A percentile compares a stretch with the other conserved stretches of the same genome.
Conservation (phyloP, 305 asterid genomes). For the Fraxinus sp. region DNA sequence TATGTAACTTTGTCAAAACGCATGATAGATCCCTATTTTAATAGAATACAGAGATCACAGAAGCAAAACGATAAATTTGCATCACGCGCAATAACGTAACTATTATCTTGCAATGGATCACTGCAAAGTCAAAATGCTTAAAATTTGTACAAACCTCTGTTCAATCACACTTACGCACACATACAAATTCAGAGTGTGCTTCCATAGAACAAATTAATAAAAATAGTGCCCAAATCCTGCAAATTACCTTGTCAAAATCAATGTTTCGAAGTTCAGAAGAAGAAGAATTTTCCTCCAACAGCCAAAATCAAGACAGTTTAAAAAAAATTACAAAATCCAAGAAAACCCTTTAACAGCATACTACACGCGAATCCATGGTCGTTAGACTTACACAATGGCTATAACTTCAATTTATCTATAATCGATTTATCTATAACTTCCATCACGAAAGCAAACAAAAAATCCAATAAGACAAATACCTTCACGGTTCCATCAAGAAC, state of each 20-base stretch:
- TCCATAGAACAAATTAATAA: background rate
- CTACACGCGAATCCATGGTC: background rate
- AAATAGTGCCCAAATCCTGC: too few species aligned
- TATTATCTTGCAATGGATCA: background rate
- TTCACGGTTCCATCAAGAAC: conserved; percentile 39
- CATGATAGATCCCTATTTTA: background rate
- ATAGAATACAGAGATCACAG: background rate
- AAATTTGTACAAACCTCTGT: background rate
- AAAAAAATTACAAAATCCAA: too few species aligned
- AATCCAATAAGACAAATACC: conserved; percentile 37
- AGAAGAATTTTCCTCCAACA: too few species aligned
- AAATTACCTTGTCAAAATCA: too few species aligned
- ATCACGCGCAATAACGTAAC: background rate
- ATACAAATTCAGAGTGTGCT: background rate
- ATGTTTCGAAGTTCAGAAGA: too few species aligned
- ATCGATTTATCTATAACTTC: background rate
- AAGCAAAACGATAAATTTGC: background rate
- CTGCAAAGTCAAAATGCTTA: background rate
- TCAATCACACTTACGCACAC: background rate
- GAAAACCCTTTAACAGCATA: background rate
- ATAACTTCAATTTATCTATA: background rate
- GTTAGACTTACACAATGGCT: background rate
- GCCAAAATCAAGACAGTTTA: too few species aligned
- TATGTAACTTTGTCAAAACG: background rate
- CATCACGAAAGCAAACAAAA: conserved; percentile 1